Conservation (phyloP, 2,329 filamentous ascomycete species). For the Colletotrichum eleusines region DNA sequence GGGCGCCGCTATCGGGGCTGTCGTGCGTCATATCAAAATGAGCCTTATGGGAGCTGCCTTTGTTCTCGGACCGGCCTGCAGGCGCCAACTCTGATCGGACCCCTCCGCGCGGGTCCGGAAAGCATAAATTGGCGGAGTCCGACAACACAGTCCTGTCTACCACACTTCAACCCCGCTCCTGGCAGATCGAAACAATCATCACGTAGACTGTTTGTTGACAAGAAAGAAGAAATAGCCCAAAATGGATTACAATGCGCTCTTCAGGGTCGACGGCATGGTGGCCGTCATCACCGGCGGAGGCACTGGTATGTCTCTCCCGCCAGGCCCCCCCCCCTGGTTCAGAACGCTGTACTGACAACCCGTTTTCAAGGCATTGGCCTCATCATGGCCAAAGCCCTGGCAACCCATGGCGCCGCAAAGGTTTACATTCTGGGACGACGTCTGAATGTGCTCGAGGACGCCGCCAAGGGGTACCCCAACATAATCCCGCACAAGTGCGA, state of each 20-base stretch:
- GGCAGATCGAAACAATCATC: not conserved
- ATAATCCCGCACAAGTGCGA: constrained; percentile 53
- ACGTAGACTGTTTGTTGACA: not conserved
- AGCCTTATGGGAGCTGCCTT: not conserved
- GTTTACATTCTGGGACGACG: constrained; percentile 58
- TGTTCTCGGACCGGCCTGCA: not conserved
- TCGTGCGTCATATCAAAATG: not conserved
- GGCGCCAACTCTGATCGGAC: constrained; percentile 14
- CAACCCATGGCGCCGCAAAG: constrained; percentile 45
- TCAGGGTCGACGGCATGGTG: constrained; percentile 68
- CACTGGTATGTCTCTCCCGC: constrained; percentile 59
- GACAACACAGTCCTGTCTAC: not conserved
- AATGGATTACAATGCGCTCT: constrained; percentile 51
- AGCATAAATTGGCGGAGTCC: constrained; percentile 25
- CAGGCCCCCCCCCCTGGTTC: not conserved
- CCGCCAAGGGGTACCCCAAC: constrained; percentile 39
- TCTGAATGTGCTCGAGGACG: constrained; percentile 48
- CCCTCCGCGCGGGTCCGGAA: not conserved
- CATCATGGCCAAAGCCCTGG: constrained; percentile 52
- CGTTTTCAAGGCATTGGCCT: constrained; percentile 65
- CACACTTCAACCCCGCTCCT: not conserved
- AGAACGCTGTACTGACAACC: not conserved
- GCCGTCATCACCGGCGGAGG: constrained; percentile 73
- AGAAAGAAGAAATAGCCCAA: not conserved
- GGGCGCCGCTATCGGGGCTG: not conserved